These are phyloP conservation scores for Ceratocystis lukuohia DNA, from an alignment of 2,329 filamentous ascomycete genomes.

Conservation along the genomic window DNA sequence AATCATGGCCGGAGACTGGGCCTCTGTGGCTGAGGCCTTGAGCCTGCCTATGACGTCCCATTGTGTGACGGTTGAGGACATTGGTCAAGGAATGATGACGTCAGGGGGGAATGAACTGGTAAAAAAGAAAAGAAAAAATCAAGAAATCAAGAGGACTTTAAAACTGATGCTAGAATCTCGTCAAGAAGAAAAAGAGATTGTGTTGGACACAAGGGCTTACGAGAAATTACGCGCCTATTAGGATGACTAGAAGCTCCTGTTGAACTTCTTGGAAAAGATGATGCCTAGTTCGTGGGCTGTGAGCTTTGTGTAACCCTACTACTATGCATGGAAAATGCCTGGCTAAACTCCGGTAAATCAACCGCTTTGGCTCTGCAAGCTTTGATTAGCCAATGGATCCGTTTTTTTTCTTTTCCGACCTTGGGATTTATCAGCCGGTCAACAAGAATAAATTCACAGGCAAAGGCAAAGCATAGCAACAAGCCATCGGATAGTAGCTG, in stretches of 20 bases:
- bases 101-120: background rate
- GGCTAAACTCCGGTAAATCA: background rate
- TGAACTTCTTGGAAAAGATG: background rate
- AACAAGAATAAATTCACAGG: background rate
- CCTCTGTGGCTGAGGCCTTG: background rate
- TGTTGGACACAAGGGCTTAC: no score
- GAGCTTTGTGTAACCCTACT: background rate
- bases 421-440: background rate
- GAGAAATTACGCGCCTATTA: no score
- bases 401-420: conserved; percentile 5
- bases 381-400: conserved; percentile 8
- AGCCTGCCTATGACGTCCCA: conserved; percentile 17
- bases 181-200: no score
- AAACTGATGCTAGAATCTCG: no score
- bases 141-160: no score
- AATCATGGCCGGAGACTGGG: conserved; percentile 31
- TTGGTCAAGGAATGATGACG: conserved; percentile 6
- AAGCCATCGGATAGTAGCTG: background rate
- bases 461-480: background rate
- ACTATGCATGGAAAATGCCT: background rate
- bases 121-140: no score
- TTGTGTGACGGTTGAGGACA: conserved; percentile 7
- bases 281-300: background rate
- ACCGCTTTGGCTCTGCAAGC: background rate
- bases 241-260: no score